These are phyloP conservation scores for Aspergillus pseudoterreus DNA, from an alignment of 2,329 filamentous ascomycete species.

Conservation along the genomic window DNA sequence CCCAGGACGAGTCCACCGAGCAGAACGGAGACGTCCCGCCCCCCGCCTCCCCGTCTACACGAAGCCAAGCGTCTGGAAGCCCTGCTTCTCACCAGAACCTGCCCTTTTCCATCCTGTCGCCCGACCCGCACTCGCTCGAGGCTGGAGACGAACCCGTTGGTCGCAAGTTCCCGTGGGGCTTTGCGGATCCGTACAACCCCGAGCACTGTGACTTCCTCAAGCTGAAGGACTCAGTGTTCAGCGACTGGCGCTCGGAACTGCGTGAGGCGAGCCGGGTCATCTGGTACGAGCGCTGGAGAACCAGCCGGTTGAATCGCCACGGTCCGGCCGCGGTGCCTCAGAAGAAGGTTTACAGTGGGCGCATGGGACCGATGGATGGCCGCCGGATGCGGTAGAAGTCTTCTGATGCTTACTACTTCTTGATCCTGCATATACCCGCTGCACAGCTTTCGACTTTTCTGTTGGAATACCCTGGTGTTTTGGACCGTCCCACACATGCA, in stretches of 20 bases:
- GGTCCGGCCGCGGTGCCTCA: slow-evolving; percentile 16
- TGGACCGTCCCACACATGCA: not conserved
- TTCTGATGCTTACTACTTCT: not conserved
- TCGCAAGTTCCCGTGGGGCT: slow-evolving; percentile 92
- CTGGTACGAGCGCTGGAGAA: slow-evolving; percentile 97
- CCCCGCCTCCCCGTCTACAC: slow-evolving; percentile 29
- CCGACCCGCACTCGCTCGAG: slow-evolving; percentile 74
- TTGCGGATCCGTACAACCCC: slow-evolving; percentile 86
- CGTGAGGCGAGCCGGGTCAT: slow-evolving; percentile 85
- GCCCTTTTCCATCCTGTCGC: slow-evolving; percentile 89
- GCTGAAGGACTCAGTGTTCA: slow-evolving; percentile 88
- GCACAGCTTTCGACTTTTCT: not conserved
- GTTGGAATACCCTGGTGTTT: not conserved
- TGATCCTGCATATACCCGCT: not conserved
- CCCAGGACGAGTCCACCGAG: slow-evolving; percentile 17
- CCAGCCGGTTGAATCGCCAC: slow-evolving; percentile 41
- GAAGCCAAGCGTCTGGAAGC: slow-evolving; percentile 32
- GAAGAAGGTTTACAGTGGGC: slow-evolving; percentile 25
- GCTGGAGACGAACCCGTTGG: slow-evolving; percentile 56
- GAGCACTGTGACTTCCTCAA: slow-evolving; percentile 91
- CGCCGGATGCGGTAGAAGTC: not conserved
- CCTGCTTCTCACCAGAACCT: slow-evolving; percentile 60
- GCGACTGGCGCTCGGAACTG: slow-evolving; percentile 86
- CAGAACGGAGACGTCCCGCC: slow-evolving; percentile 9
- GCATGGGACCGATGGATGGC: slow-evolving; percentile 18